Evolutionary conservation across 2,329 filamentous ascomycete genomes (phyloP).

Genomic region (Ascochyta lentis): DNA sequence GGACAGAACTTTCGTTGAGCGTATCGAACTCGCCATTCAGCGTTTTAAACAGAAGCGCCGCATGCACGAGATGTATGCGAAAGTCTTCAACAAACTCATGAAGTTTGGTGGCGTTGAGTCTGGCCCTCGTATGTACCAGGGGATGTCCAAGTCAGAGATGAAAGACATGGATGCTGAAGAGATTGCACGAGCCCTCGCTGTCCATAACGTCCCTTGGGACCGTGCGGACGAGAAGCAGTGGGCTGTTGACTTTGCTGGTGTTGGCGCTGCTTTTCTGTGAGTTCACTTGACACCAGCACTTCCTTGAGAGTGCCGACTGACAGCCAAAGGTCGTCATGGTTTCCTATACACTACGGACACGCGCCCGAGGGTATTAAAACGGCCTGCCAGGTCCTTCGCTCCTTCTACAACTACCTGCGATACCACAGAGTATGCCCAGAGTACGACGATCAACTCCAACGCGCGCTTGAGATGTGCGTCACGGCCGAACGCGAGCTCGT

Average conservation of each 20-base stretch:
- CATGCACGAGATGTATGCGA: slow-evolving; percentile 66
- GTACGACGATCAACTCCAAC: slow-evolving; percentile 69
- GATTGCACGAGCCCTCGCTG: slow-evolving; percentile 69
- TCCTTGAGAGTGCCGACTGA: slow-evolving; percentile 14
- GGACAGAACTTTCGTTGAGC: slow-evolving; percentile 60
- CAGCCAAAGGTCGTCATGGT: slow-evolving; percentile 60
- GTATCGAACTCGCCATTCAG: slow-evolving; percentile 84
- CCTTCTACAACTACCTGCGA: slow-evolving; percentile 88
- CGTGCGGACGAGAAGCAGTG: slow-evolving; percentile 64
- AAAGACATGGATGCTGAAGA: slow-evolving; percentile 68
- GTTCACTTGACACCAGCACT: slow-evolving; percentile 39
- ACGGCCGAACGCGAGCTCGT: slow-evolving; percentile 71
- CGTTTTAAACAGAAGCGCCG: slow-evolving; percentile 80
- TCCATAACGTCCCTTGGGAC: slow-evolving; percentile 63
- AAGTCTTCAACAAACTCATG: slow-evolving; percentile 81
- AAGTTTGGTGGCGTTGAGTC: slow-evolving; percentile 80
- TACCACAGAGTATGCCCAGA: slow-evolving; percentile 88
- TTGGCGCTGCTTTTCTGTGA: slow-evolving; percentile 81
- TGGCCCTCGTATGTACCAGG: slow-evolving; percentile 66
- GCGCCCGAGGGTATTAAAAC: slow-evolving; percentile 59
- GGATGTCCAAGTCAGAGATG: slow-evolving; percentile 67
- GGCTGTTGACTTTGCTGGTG: slow-evolving; percentile 79
- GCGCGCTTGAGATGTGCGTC: slow-evolving; percentile 71
- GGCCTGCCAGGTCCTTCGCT: slow-evolving; percentile 73
- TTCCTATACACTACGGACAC: slow-evolving; percentile 62